A percentile compares a stretch with the other conserved stretches of the same genome.
Conservation (phyloP, 306 rosid genomes). For the Gillenia trifoliata region DNA sequence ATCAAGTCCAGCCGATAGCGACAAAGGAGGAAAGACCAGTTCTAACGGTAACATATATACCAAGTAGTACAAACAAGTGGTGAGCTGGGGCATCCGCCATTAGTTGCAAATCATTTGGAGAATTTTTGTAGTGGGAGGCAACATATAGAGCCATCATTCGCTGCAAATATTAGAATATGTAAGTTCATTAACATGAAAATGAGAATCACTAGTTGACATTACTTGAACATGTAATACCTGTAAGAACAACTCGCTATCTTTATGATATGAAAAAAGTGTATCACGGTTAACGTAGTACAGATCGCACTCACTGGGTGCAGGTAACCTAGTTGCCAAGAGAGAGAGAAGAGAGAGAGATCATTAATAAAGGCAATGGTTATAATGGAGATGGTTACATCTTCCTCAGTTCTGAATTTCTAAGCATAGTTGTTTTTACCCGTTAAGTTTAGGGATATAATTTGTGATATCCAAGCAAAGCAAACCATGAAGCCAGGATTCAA, state of each 20-base stretch:
- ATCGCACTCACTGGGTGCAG: conserved; percentile 78
- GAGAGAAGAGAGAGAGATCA: neutral
- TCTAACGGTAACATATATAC: conserved; percentile 39
- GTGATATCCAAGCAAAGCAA: conserved; percentile 89
- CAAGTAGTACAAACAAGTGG: conserved; percentile 91
- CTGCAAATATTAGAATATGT: conserved; percentile 46
- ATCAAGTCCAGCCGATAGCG: conserved; percentile 10
- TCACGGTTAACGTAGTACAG: conserved; percentile 93
- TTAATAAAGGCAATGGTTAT: conserved; percentile 17
- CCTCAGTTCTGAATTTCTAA: neutral
- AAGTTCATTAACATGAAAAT: conserved; percentile 7
- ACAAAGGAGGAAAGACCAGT: neutral
- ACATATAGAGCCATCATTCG: conserved; percentile 98
- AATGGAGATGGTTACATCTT: conserved; percentile 13
- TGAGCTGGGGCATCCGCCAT: conserved; percentile 99
- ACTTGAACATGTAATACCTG: conserved; percentile 46
- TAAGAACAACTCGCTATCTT: conserved; percentile 86
- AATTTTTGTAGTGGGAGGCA: conserved; percentile 95
- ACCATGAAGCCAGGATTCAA: conserved; percentile 84
- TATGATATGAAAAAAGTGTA: conserved; percentile 90
- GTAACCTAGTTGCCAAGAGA: conserved; percentile 52
- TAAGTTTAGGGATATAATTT: conserved; percentile 62
- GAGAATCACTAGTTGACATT: neutral
- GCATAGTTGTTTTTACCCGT: conserved; percentile 46
- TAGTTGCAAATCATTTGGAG: conserved; percentile 94